Percentiles rank a stretch among this genome's conserved stretches.
These are phyloP conservation scores for Cladosporium sp. DNA, from an alignment of 2,329 filamentous ascomycete genomes.

Conservation along the genomic window DNA sequence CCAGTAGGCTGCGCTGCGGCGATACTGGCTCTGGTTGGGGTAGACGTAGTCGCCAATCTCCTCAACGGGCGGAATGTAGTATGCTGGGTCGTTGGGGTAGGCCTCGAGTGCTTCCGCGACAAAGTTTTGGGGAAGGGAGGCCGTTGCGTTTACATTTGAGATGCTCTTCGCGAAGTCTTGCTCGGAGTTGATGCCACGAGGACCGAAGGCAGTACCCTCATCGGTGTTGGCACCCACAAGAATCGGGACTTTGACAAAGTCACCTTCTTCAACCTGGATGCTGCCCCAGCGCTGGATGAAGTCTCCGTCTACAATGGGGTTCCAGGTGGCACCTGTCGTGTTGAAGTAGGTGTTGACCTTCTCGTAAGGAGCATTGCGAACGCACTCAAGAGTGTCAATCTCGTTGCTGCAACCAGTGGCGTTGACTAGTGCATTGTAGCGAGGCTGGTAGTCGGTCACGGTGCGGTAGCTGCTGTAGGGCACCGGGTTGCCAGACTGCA, in stretches of 20 bases:
- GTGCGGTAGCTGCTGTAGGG: slow-evolving; percentile 21
- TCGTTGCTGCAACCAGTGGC: slow-evolving; percentile 56
- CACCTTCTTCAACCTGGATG: slow-evolving; percentile 52
- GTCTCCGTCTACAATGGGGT: slow-evolving; percentile 52
- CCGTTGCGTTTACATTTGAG: slow-evolving; percentile 21
- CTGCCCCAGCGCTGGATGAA: slow-evolving; percentile 52
- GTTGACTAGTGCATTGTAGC: slow-evolving; percentile 60
- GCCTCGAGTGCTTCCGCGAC: slow-evolving; percentile 37
- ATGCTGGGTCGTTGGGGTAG: slow-evolving; percentile 50
- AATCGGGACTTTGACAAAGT: slow-evolving; percentile 58
- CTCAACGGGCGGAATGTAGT: slow-evolving; percentile 43
- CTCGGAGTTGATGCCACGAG: slow-evolving; percentile 51
- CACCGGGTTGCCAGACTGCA: slow-evolving; percentile 37
- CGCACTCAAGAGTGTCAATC: slow-evolving; percentile 59
- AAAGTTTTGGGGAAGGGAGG: slow-evolving; percentile 29
- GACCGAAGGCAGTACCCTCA: slow-evolving; percentile 58
- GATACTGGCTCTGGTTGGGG: slow-evolving; percentile 46
- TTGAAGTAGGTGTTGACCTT: slow-evolving; percentile 29
- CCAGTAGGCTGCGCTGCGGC: slow-evolving; percentile 51
- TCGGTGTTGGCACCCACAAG: slow-evolving; percentile 62
- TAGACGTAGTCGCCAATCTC: slow-evolving; percentile 35
- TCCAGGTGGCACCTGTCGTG: slow-evolving; percentile 31
- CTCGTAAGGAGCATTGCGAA: slow-evolving; percentile 47
- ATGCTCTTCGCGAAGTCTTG: slow-evolving; percentile 33
- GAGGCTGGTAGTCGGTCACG: slow-evolving; percentile 41